Conservation (phyloP, 768 basidiomycete genomes). For the Postia placenta region DNA sequence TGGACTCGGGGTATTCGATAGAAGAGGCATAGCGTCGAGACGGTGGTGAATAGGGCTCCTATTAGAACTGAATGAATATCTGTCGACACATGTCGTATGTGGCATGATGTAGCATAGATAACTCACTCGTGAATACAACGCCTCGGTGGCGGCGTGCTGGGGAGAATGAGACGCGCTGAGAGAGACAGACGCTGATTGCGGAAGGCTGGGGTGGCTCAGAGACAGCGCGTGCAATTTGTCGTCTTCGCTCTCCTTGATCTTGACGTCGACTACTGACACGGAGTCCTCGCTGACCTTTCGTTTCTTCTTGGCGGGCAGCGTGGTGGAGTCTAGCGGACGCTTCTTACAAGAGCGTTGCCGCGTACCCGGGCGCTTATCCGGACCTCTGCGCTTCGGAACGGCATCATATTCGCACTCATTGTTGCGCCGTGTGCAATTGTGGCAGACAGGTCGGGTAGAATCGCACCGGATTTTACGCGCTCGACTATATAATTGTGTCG, state of each 20-base stretch:
- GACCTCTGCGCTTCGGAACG: conserved; percentile 72
- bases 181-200: conserved; percentile 16
- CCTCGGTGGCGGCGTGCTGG: conserved; percentile 16
- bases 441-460: conserved; percentile 70
- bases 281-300: conserved; percentile 23
- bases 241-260: conserved; percentile 32
- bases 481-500: conserved; percentile 38
- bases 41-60: conserved; percentile 21
- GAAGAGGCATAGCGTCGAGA: conserved; percentile 15
- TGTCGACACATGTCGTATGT: conserved; percentile 15
- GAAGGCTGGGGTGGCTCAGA: conserved; percentile 11
- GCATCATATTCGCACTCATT: conserved; percentile 60
- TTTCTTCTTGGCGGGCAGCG: conserved; percentile 25
- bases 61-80: conserved; percentile 26
- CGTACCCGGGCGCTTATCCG: conserved; percentile 75
- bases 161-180: conserved; percentile 21
- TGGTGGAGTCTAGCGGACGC: conserved; percentile 40
- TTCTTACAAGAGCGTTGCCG: conserved; percentile 85
- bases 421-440: conserved; percentile 58
- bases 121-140: conserved; percentile 26
- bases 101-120: conserved; percentile 9
- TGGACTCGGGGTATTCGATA: conserved; percentile 17
- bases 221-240: conserved; percentile 14
- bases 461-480: conserved; percentile 78
- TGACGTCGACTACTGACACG: conserved; percentile 20